Evolutionary conservation across 202 grass and related monocot species (phyloP).

Genomic region (Carex sylvatica): DNA sequence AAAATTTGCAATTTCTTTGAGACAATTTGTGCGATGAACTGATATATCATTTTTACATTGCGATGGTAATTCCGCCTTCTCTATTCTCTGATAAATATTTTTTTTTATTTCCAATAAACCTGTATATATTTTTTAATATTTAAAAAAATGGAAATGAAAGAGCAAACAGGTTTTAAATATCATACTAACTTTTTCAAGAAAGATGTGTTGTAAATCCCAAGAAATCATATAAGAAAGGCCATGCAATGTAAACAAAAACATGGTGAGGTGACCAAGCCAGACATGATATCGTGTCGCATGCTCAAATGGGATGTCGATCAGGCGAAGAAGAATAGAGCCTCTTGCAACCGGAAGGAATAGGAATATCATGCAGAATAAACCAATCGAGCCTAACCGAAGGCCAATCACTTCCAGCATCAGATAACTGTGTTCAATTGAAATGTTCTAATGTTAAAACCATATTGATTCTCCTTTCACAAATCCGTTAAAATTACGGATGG

Average conservation of each 20-base stretch:
- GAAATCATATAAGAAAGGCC: constrained; percentile 54
- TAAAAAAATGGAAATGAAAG: neutral
- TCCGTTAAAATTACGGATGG: neutral
- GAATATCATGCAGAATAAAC: constrained; percentile 83
- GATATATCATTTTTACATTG: neutral
- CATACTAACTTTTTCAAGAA: constrained; percentile 58
- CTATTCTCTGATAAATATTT: neutral
- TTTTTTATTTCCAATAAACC: neutral
- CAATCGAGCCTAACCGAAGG: constrained; percentile 54
- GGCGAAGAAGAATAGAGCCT: constrained; percentile 90
- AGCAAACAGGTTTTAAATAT: neutral
- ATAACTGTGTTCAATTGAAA: constrained; percentile 43
- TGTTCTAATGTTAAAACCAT: constrained; percentile 12
- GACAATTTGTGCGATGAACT: neutral
- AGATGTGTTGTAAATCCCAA: constrained; percentile 45
- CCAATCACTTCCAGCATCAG: constrained; percentile 60
- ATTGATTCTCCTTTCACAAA: constrained; percentile 7
- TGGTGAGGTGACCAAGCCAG: constrained; percentile 98
- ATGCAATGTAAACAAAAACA: constrained; percentile 92
- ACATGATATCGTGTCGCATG: constrained; percentile 96
- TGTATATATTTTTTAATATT: neutral
- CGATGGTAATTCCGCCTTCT: neutral
- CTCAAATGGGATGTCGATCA: constrained; percentile 95
- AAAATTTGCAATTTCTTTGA: neutral
- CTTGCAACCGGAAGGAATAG: constrained; percentile 80